Percentiles rank a stretch among this genome's conserved stretches.
Conservation (phyloP, 352 stramenopile genomes). For the Phytophthora pluvialis region DNA sequence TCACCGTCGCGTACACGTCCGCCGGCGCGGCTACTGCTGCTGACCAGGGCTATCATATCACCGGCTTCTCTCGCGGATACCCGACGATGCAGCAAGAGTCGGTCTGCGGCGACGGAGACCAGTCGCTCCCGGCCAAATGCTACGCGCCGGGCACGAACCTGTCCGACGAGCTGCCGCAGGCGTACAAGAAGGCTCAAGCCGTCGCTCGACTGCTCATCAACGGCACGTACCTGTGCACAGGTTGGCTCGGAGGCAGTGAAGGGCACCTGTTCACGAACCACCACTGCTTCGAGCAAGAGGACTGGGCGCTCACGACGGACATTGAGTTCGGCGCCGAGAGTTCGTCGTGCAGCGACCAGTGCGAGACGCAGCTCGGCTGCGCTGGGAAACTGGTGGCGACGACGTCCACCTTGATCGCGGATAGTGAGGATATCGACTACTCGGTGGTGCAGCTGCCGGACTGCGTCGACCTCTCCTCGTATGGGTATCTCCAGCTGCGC, state of each 20-base stretch:
- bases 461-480: conserved; percentile 39
- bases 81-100: conserved; percentile 39
- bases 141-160: conserved; percentile 35
- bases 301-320: conserved; percentile 42
- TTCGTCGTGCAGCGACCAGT: conserved; percentile 52
- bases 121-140: conserved; percentile 63
- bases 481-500: conserved; percentile 66
- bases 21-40: not conserved
- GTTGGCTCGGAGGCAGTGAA: conserved; percentile 65
- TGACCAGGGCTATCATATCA: conserved; percentile 46
- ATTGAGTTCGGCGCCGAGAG: conserved; percentile 72
- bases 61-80: conserved; percentile 53
- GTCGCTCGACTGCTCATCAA: conserved; percentile 70
- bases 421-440: conserved; percentile 54
- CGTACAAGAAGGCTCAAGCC: conserved; percentile 50
- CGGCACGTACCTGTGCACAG: conserved; percentile 58
- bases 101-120: conserved; percentile 57
- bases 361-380: conserved; percentile 50
- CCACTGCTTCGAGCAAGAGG: conserved; percentile 58
- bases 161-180: conserved; percentile 34
- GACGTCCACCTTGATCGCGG: conserved; percentile 51
- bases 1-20: conserved; percentile 56
- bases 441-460: conserved; percentile 59
- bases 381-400: conserved; percentile 51
- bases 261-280: conserved; percentile 79